These are phyloP conservation scores for Avena insularis DNA, from an alignment of 176 grass and related monocot species.

Conservation along the genomic window DNA sequence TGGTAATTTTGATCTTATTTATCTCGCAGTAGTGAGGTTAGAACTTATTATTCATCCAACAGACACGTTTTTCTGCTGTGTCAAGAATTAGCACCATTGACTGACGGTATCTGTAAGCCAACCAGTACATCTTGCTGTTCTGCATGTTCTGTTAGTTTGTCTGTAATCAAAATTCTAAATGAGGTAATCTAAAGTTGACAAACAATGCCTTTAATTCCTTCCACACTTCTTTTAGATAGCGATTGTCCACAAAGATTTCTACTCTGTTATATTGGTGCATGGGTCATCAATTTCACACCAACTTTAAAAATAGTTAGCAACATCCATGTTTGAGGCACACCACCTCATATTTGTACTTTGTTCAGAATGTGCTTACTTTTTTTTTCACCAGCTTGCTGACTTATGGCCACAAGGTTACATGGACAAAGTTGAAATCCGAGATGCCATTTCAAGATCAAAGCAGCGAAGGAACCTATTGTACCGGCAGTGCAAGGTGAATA, in stretches of 20 bases:
- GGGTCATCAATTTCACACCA: neutral
- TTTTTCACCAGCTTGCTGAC: constrained; percentile 61
- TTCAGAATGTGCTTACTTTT: constrained; percentile 6
- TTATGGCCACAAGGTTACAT: constrained; percentile 84
- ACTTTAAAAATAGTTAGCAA: neutral
- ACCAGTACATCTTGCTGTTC: neutral
- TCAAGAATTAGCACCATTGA: neutral
- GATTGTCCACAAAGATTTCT: neutral
- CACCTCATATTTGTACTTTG: constrained; percentile 34
- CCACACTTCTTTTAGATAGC: neutral
- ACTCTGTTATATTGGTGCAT: constrained; percentile 4
- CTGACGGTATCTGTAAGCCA: constrained; percentile 18
- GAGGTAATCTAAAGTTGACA: constrained; percentile 7
- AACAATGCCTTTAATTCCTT: constrained; percentile 15
- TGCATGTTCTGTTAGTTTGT: constrained; percentile 2
- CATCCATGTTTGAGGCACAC: neutral
- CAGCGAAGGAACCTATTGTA: constrained; percentile 56
- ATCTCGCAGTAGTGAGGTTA: neutral
- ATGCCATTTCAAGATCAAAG: constrained; percentile 74
- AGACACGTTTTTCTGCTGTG: neutral
- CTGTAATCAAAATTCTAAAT: neutral
- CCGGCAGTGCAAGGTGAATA: constrained; percentile 66
- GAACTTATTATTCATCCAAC: neutral
- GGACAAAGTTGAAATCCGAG: constrained; percentile 88
- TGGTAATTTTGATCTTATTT: constrained; percentile 5